phyloP scores from a whole-genome alignment of 176 grass and related monocot species.

The maize (Zea mays) region DNA sequence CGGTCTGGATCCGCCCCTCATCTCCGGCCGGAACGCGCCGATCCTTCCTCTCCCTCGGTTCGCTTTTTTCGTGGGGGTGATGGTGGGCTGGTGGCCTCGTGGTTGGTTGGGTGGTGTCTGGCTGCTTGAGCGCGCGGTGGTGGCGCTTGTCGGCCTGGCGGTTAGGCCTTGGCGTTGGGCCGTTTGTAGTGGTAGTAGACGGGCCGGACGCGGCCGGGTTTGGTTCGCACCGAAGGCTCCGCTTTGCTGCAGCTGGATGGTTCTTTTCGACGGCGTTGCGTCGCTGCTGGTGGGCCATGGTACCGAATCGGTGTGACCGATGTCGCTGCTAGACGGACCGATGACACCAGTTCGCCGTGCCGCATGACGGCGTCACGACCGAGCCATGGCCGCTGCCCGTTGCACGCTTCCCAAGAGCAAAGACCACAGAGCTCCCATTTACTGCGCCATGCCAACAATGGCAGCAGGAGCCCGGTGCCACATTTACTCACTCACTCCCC shows the following conservation, averaged over 20 bases:
- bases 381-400: conserved; percentile 11
- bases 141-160: not conserved
- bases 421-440: conserved; percentile 34
- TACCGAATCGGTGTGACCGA: not conserved
- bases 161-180: conserved; percentile 5
- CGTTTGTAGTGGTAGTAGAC: not conserved
- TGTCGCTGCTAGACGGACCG: no score
- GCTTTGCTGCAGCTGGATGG: conserved; percentile 20
- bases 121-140: not conserved
- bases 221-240: conserved; percentile 31
- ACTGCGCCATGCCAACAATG: conserved; percentile 36
- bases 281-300: conserved; percentile 16
- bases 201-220: not conserved
- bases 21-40: conserved; percentile 25
- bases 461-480: conserved; percentile 17
- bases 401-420: conserved; percentile 8
- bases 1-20: conserved; percentile 48
- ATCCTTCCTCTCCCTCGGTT: conserved; percentile 1
- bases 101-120: not conserved
- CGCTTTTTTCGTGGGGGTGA: not conserved
- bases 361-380: not conserved
- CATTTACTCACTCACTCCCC: conserved; percentile 29
- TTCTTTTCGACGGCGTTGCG: conserved; percentile 35
- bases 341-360: not conserved
- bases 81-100: not conserved